Conservation (phyloP, 257 asterid species). For the Primulina eburnea region DNA sequence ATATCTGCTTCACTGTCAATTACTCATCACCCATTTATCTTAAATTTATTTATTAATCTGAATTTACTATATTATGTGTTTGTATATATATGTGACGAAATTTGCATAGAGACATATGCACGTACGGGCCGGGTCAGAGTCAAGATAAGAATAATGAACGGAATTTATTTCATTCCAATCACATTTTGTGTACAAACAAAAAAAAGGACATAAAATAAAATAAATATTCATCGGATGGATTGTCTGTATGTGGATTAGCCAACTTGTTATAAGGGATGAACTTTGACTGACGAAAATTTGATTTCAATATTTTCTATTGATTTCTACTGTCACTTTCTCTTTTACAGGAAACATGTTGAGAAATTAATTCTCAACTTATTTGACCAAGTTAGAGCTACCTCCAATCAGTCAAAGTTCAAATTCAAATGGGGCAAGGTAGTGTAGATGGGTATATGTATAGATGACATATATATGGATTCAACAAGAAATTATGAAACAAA, state of each 20-base stretch:
- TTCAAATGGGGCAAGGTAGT: too few species aligned
- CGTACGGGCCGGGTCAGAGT: constrained; percentile 20
- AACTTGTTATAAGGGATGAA: constrained; percentile 17
- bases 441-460: too few species aligned
- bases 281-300: neutral
- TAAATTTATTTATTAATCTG: neutral
- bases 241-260: constrained; percentile 8
- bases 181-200: constrained; percentile 16
- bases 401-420: too few species aligned
- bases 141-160: constrained; percentile 32
- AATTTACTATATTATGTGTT: constrained; percentile 22
- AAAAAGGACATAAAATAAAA: neutral
- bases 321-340: neutral
- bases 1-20: constrained; percentile 49
- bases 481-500: too few species aligned
- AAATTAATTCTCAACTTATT: neutral
- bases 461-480: too few species aligned
- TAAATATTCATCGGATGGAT: neutral
- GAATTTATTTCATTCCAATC: constrained; percentile 26
- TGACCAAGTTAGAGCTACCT: neutral
- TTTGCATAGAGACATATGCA: neutral
- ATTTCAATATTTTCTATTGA: neutral
- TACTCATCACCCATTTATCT: constrained; percentile 5
- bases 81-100: constrained; percentile 10
- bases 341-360: neutral